Base-by-base conservation (phyloP, 2,329 filamentous ascomycete genomes). In the Aspergillus alliaceus region DNA sequence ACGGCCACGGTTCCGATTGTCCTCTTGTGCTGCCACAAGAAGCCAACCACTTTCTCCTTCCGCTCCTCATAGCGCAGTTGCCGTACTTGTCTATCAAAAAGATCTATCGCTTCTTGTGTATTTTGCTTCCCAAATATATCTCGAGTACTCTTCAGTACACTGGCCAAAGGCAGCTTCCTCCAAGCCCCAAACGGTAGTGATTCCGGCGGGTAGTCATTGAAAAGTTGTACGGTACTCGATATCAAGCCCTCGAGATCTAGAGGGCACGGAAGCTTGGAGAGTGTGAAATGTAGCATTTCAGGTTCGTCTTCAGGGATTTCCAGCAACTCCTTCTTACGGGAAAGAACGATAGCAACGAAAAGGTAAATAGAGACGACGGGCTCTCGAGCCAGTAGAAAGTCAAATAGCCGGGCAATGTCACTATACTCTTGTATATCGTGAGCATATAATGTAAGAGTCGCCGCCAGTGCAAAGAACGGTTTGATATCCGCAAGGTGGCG, bases 371-470 rank as follows among this genome's bases (percentile, higher is more conserved):
- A 88, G 68, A 96, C 91, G 37, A 90, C 89, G n/a, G 93, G 91
- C 72, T 96, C 91, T 49, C 85, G 86, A 3, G 93, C 91, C 5
- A 99, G 82, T 48, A 99, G 83, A 54, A 93, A 93, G 76, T 99
- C 95, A 72, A 97, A 99, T 1, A 99, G 79, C 24, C 95, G 86
- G 32, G 92, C 86, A 69, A 99, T 98, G 64, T 93, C 90, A 61
- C 85, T 85, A 72, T 96, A 97, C 40, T 89, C 87, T 74, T 95
- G 88, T 59, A 99, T 92, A 72, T 98, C 93, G 76, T 99, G 95
- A 18, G 95, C 92, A 74, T 97, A 99, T 79, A 99, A 87, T 32
- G 96, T 99, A 42, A 99, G 82, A 0, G 92, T 96, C 48, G 91
- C 92, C n/a, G 91, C 87, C 5, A 99, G 82, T 4, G 95, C 95